Base-by-base conservation (phyloP, 2,329 filamentous ascomycete genomes). In the Trichoderma oligosporum region DNA sequence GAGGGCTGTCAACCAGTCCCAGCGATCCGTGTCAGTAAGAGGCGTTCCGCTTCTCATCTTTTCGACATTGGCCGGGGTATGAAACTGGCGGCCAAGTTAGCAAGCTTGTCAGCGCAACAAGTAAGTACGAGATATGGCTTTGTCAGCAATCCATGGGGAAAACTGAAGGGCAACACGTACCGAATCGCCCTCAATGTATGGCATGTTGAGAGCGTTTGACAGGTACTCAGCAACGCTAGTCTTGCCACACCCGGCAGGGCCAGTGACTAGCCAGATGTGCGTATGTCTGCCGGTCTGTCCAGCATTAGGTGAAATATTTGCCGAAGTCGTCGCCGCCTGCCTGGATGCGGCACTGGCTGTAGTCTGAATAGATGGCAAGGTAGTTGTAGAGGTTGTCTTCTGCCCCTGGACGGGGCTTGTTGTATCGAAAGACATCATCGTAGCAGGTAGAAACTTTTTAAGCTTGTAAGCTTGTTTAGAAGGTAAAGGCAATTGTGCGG, bases 1-100 rank as follows among this genome's bases (percentile, higher is more conserved):
- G 12, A 94, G 80, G 11, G 80, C 79, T 45, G 87, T 89, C 62
- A 99, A 85, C 94, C 94, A 99, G 76, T 97, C 93, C 94, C 94
- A 97, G 62, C 94, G 88, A 74, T 99, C 94, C 59, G 86, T 87
- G 69, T 99, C 94, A 56, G 89, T 96, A 33, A 99, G 80, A 2
- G 94, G 91, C 57, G 85, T 86, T 64, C 90, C 90, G 64, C 80
- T 81, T 68, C 82, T 80, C 94, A 99, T 99, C 75, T 97, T 99
- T 55, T 92, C 86, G 65, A 92, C 86, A 74, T 93, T 97, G 67
- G 87, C 79, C 29, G 81, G 75, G 0, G 89, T 85, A 63, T 91
- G 89, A 70, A 86, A 96, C 84, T 87, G 64, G 29, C 45, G 18
- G n/a, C 22, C 48, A 18, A 12, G 47, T 59, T 14, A 59, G 52